Percentiles rank a stretch among this genome's conserved stretches.
These are phyloP conservation scores for Exserohilum rostratum DNA, from an alignment of 2,329 filamentous ascomycete genomes.

Conservation along the genomic window DNA sequence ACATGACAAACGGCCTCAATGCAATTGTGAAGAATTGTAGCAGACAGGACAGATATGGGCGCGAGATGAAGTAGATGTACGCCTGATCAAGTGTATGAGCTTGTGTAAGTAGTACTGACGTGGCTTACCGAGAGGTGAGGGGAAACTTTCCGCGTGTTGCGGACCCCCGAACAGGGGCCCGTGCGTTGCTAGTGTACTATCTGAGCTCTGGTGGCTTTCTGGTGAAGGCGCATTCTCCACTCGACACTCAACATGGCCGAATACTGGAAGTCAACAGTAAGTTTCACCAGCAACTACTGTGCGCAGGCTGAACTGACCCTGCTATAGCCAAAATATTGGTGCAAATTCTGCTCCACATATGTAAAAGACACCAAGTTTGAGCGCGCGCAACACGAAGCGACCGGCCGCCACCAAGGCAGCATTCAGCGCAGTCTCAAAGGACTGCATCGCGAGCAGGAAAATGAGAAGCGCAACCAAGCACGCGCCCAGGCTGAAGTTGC, in stretches of 20 bases:
- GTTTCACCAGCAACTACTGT: slow-evolving; percentile 14
- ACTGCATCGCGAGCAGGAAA: slow-evolving; percentile 83
- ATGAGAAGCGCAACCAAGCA: slow-evolving; percentile 79
- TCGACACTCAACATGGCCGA: slow-evolving; percentile 72
- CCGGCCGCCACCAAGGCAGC: slow-evolving; percentile 79
- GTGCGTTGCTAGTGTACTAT: neutral
- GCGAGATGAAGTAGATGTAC: too few relatives aligned
- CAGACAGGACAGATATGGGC: too few relatives aligned
- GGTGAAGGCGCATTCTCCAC: neutral
- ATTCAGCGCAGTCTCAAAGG: slow-evolving; percentile 90
- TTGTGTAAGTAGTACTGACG: neutral
- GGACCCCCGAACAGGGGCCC: slow-evolving; percentile 11
- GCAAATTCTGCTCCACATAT: slow-evolving; percentile 91
- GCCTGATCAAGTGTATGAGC: too few relatives aligned
- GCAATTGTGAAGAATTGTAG: too few relatives aligned
- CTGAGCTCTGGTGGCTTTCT: slow-evolving; percentile 2
- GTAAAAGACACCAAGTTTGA: slow-evolving; percentile 93
- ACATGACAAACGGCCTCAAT: too few relatives aligned
- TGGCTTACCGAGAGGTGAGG: too few relatives aligned
- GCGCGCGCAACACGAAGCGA: slow-evolving; percentile 86
- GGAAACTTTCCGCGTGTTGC: neutral
- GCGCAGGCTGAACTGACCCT: slow-evolving; percentile 11
- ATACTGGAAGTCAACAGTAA: slow-evolving; percentile 94
- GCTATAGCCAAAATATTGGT: slow-evolving; percentile 84
- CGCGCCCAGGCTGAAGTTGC: slow-evolving; percentile 84